phyloP scores from a whole-genome alignment of 495 filamentous ascomycete genomes.

The Parachaetomium inaequale region DNA sequence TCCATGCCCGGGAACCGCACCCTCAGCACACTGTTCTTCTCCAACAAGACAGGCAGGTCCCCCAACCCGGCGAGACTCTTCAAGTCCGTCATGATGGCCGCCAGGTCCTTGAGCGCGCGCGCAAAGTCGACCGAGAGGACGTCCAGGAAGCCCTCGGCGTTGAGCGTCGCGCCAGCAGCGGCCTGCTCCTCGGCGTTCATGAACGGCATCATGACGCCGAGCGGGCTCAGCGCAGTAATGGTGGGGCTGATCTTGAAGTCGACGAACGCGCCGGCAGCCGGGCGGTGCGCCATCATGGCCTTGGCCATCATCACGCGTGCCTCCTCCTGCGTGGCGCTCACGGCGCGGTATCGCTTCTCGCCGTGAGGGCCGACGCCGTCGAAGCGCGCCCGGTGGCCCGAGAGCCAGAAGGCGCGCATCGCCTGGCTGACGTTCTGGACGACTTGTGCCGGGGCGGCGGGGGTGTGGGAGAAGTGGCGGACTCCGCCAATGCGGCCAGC shows the following conservation, averaged over 20 bases:
- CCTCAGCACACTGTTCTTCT: constrained; percentile 56
- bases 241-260: constrained; percentile 86
- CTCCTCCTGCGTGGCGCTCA: constrained; percentile 67
- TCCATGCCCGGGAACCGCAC: constrained; percentile 92
- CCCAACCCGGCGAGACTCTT: constrained; percentile 71
- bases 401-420: constrained; percentile 83
- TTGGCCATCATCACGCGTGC: constrained; percentile 56
- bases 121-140: constrained; percentile 85
- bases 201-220: constrained; percentile 38
- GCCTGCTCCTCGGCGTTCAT: constrained; percentile 11
- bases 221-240: constrained; percentile 72
- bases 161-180: constrained; percentile 52
- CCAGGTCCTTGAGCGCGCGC: constrained; percentile 77
- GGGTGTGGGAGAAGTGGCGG: constrained; percentile 85
- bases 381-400: constrained; percentile 78
- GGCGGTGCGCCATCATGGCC: constrained; percentile 41
- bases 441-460: constrained; percentile 80
- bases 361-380: constrained; percentile 68
- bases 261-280: constrained; percentile 69
- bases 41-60: constrained; percentile 75
- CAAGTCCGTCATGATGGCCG: constrained; percentile 74
- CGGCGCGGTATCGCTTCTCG: constrained; percentile 70
- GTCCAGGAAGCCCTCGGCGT: constrained; percentile 76
- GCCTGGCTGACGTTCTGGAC: constrained; percentile 92
- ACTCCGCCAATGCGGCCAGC: constrained; percentile 66